Evolutionary conservation across 331 rosid species (phyloP).

Genomic region (Cydonia oblonga): DNA sequence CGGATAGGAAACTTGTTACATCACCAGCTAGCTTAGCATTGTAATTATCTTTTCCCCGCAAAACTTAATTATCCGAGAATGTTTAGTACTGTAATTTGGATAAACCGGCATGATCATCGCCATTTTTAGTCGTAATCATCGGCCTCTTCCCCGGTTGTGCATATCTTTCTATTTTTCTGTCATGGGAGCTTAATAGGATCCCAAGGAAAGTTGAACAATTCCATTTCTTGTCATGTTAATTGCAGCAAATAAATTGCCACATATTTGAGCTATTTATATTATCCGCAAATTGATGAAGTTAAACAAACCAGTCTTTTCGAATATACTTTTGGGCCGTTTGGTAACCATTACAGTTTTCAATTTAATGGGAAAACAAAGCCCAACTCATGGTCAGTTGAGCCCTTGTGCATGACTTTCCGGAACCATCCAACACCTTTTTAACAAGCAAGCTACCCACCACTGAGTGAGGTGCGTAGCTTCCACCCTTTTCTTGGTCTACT

Average conservation of each 20-base stretch:
- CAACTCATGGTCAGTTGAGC: too few species aligned
- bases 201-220: neutral
- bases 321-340: too few species aligned
- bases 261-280: neutral
- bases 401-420: too few species aligned
- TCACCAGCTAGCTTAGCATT: constrained; percentile 4
- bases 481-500: too few species aligned
- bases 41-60: neutral
- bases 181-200: neutral
- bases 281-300: neutral
- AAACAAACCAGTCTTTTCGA: neutral
- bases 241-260: neutral
- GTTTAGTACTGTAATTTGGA: constrained; percentile 1
- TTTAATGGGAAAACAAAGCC: too few species aligned
- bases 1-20: constrained; percentile 18
- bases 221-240: neutral
- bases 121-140: neutral
- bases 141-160: neutral
- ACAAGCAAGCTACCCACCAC: too few species aligned
- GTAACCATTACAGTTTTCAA: too few species aligned
- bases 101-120: neutral
- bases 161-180: neutral
- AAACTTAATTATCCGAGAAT: neutral
- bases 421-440: too few species aligned
- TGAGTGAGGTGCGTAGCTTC: too few species aligned